Evolutionary conservation across 768 basidiomycete species (phyloP), one percentile per base, ranked within the genome.

Genomic region (Crucibulum laeve): DNA sequence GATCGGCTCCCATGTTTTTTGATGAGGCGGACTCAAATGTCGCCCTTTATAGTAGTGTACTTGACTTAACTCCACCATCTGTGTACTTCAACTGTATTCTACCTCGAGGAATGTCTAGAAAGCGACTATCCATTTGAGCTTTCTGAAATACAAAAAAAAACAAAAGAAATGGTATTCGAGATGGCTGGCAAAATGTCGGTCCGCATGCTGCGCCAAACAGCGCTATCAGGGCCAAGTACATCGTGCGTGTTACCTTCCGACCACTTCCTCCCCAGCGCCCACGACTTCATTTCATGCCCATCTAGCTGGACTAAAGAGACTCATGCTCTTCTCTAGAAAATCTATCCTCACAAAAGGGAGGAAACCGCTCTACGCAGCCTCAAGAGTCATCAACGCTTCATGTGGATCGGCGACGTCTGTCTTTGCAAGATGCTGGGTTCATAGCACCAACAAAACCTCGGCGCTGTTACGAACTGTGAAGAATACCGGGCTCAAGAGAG

Each of bases 361-460:
- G 52, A 70, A 68, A 53, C 79, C 81, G 24, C 57, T 82, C 22
- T 74, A 75, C 49, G 77, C 71, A n/a, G 80, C 79, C 5, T 76
- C 79, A 40, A 56, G 69, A 60, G 74, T 80, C 54, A 54, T 77
- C 47, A 76, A 75, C 60, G 66, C 72, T 40, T 69, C 78, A 38
- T 68, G 65, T 48, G 59, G 73, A 42, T 59, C 71, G 7, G 74
- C 74, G 4, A 68, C 75, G 35, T 70, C 70, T 2, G 73, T 68
- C 3, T 70, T 79, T 43, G 68, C 71, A 21, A 62, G 68, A 50
- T 77, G 72, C 47, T 77, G 75, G 76, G 69, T 72, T 2, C 73
- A 73, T 47, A 69, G 77, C 55, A 73, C 73, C 8, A 76, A 71
- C 56, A 75, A 64, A 56, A 79, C 77, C 4, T 70, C 71, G 13